These are phyloP conservation scores for Fusarium zealandicum DNA, from an alignment of 2,329 filamentous ascomycete species.

Conservation along the genomic window DNA sequence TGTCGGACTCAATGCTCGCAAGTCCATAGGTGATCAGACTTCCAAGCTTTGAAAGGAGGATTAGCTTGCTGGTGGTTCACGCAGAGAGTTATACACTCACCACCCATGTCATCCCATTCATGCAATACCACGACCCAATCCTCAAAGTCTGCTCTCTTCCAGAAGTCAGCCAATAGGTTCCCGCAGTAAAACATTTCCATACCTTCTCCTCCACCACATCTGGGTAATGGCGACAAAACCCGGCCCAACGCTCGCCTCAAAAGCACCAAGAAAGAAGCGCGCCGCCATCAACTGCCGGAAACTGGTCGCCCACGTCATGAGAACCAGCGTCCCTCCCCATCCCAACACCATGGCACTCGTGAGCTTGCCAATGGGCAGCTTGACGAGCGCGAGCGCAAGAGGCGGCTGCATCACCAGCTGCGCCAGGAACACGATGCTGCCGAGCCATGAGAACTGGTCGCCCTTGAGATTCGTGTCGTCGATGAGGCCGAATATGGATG, in stretches of 20 bases:
- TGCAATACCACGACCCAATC: conserved; percentile 66
- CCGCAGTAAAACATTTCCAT: background rate
- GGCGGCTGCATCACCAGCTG: conserved; percentile 65
- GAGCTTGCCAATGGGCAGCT: conserved; percentile 67
- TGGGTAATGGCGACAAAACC: conserved; percentile 64
- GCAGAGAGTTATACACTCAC: conserved; percentile 35
- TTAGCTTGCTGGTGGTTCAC: background rate
- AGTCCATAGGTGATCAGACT: conserved; percentile 65
- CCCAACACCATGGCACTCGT: conserved; percentile 62
- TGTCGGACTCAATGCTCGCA: conserved; percentile 59
- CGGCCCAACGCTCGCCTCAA: conserved; percentile 58
- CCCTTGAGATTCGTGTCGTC: conserved; percentile 64
- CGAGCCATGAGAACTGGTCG: conserved; percentile 67
- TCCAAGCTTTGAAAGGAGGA: conserved; percentile 49
- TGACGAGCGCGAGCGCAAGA: conserved; percentile 64
- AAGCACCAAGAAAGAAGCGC: conserved; percentile 64
- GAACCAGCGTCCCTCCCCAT: conserved; percentile 61
- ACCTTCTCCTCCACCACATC: conserved; percentile 67
- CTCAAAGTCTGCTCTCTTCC: conserved; percentile 62
- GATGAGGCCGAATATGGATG: conserved; percentile 68
- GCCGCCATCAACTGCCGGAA: conserved; percentile 59
- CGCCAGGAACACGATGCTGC: conserved; percentile 67
- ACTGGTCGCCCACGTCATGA: conserved; percentile 59
- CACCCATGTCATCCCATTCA: conserved; percentile 66
- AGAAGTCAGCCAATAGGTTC: conserved; percentile 8